Percentiles rank a stretch among this genome's conserved stretches.
Conservation (phyloP, 2,329 filamentous ascomycete genomes). For the Blumeriella jaapii region DNA sequence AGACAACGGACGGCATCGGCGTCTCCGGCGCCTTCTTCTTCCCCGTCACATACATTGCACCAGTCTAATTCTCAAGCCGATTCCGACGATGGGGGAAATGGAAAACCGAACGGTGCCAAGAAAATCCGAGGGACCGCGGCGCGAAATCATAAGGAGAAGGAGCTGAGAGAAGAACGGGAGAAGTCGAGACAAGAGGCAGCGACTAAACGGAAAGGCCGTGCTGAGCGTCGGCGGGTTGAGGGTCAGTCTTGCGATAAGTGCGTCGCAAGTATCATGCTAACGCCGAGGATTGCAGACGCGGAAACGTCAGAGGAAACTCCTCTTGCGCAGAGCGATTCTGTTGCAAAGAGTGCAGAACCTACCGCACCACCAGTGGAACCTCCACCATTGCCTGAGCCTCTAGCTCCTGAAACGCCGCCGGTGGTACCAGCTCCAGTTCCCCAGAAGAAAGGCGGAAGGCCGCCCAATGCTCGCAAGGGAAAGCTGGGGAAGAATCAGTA, state of each 20-base stretch:
- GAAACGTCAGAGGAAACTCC: slow-evolving; percentile 60
- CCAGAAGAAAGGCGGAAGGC: slow-evolving; percentile 51
- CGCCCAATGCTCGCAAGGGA: slow-evolving; percentile 53
- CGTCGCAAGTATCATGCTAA: slow-evolving; percentile 24
- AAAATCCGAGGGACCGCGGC: slow-evolving; percentile 46
- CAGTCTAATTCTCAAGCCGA: slow-evolving; percentile 43
- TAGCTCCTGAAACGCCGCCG: slow-evolving; percentile 38
- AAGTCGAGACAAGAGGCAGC: slow-evolving; percentile 61
- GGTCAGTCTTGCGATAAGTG: slow-evolving; percentile 39
- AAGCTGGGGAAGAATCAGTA: slow-evolving; percentile 70
- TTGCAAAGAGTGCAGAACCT: slow-evolving; percentile 24
- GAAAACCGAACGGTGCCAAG: slow-evolving; percentile 41
- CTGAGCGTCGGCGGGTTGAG: slow-evolving; percentile 70
- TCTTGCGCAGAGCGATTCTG: slow-evolving; percentile 32
- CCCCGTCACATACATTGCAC: slow-evolving; percentile 41
- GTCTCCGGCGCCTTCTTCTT: slow-evolving; percentile 37
- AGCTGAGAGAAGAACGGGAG: slow-evolving; percentile 65
- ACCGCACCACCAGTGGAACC: slow-evolving; percentile 28
- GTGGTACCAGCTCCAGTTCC: slow-evolving; percentile 32
- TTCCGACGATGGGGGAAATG: slow-evolving; percentile 57
- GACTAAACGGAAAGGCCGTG: slow-evolving; percentile 69
- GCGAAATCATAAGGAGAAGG: slow-evolving; percentile 49
- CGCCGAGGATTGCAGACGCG: slow-evolving; percentile 43
- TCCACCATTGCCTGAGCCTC: slow-evolving; percentile 32
- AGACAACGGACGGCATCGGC: slow-evolving; percentile 73